A percentile compares a stretch with the other conserved stretches of the same genome.
Conservation (phyloP, 768 basidiomycete species). For the Chiua virens region DNA sequence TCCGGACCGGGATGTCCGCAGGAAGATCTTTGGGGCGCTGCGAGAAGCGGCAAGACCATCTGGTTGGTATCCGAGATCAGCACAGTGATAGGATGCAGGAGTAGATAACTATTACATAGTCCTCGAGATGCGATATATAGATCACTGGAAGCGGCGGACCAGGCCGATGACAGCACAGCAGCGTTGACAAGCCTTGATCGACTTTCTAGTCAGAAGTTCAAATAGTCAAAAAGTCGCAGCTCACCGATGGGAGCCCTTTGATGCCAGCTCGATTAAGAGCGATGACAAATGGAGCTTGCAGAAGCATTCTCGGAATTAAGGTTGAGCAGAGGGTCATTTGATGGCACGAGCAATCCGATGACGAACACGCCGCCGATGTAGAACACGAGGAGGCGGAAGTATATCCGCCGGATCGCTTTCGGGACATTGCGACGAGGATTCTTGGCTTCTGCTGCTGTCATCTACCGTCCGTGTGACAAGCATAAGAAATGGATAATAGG, state of each 20-base stretch:
- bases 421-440: constrained; percentile 43
- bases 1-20: constrained; percentile 35
- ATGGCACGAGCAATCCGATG: constrained; percentile 47
- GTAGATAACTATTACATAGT: constrained; percentile 23
- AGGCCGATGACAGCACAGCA: constrained; percentile 42
- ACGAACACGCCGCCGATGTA: constrained; percentile 38
- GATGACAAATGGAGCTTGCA: constrained; percentile 53
- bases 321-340: constrained; percentile 39
- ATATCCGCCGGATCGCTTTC: constrained; percentile 41
- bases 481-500: background rate
- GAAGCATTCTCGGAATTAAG: constrained; percentile 39
- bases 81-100: background rate
- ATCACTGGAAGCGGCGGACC: constrained; percentile 38
- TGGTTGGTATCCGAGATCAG: constrained; percentile 34
- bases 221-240: constrained; percentile 2
- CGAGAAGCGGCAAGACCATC: constrained; percentile 50
- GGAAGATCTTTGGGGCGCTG: constrained; percentile 52
- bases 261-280: constrained; percentile 52
- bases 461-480: constrained; percentile 15
- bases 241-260: constrained; percentile 46
- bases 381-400: constrained; percentile 37
- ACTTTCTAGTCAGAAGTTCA: background rate
- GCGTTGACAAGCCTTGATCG: constrained; percentile 29
- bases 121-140: constrained; percentile 36
- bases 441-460: constrained; percentile 44